A percentile compares a stretch with the other conserved stretches of the same genome.
Conservation (phyloP, 371 early-diverging fungal species). For the Mortierella sp. region DNA sequence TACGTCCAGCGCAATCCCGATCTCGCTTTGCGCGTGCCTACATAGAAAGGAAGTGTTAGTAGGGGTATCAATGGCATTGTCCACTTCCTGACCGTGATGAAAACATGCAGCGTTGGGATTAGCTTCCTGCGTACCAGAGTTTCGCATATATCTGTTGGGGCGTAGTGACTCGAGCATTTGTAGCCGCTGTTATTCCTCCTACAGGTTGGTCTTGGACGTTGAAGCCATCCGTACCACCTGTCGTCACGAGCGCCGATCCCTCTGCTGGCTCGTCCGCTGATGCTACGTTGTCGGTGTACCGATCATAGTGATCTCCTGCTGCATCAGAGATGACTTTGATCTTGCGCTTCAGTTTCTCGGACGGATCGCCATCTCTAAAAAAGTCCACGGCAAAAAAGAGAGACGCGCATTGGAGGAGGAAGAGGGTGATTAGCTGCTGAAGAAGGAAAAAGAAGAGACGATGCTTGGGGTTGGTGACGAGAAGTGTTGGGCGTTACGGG, state of each 20-base stretch:
- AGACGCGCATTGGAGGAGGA: neutral
- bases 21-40: constrained; percentile 80
- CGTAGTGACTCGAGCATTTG: constrained; percentile 30
- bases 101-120: too few relatives aligned
- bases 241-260: constrained; percentile 16
- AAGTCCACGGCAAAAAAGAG: neutral
- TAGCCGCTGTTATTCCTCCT: constrained; percentile 1
- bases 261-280: constrained; percentile 11
- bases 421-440: neutral
- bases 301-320: constrained; percentile 68
- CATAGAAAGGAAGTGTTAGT: neutral
- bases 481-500: constrained; percentile 56
- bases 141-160: constrained; percentile 53
- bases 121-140: constrained; percentile 27
- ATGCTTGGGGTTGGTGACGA: neutral
- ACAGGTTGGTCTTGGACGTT: constrained; percentile 14
- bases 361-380: constrained; percentile 66
- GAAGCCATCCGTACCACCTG: constrained; percentile 16
- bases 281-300: constrained; percentile 62
- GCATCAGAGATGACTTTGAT: constrained; percentile 69
- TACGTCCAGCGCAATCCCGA: constrained; percentile 81
- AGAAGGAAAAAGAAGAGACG: neutral
- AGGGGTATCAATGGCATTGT: neutral
- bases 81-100: too few relatives aligned
- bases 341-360: constrained; percentile 68